Evolutionary conservation across 2,329 filamentous ascomycete species (phyloP), one percentile per base, ranked within the genome.

Genomic region (Zalaria sp.): DNA sequence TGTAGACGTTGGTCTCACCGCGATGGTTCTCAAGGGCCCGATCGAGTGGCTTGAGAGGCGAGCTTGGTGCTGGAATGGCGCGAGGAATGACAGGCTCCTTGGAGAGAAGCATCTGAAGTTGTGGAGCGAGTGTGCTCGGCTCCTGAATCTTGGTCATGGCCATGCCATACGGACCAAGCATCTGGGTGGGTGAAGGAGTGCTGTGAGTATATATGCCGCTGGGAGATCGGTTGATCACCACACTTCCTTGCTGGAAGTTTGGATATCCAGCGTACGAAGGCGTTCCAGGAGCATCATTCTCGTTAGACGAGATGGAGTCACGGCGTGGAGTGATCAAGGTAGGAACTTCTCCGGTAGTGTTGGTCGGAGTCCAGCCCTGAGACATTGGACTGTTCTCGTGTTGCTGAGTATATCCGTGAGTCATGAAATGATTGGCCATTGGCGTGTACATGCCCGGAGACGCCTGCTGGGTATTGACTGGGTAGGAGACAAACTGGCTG

Each of bases 1-100:
- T 95, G 68, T 98, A 98, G 49, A 98, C 89, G 56, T 98, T 98
- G 48, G 87, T 91, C 57, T 96, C 94, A 36, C 88, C 88, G 38
- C 83, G 91, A 45, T 87, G 83, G 56, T 96, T 96, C 64, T 94
- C 85, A 38, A 98, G 71, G 57, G 88, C 93, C 62, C 94, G 88
- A 49, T 94, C 89, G 27, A 96, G 75, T 35, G 83, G 88, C 71
- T 94, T 84, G 66, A 84, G 77, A 54, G 83, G 83, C 43, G 89
- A 88, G 25, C 80, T 81, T 27, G 86, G 85, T 43, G 91, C 89
- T 10, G 89, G 89, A 37, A 98, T 88, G 39, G 91, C 89, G 48
- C 76, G 74, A 18, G 91, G 91, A 47, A 98, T 83, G 0, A 78
- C 63, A 11, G 91, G 91, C n/a, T 87, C 79, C 56, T 83, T 76